These are phyloP conservation scores for Penicillium steckii DNA, from an alignment of 495 filamentous ascomycete genomes.

Conservation along the genomic window DNA sequence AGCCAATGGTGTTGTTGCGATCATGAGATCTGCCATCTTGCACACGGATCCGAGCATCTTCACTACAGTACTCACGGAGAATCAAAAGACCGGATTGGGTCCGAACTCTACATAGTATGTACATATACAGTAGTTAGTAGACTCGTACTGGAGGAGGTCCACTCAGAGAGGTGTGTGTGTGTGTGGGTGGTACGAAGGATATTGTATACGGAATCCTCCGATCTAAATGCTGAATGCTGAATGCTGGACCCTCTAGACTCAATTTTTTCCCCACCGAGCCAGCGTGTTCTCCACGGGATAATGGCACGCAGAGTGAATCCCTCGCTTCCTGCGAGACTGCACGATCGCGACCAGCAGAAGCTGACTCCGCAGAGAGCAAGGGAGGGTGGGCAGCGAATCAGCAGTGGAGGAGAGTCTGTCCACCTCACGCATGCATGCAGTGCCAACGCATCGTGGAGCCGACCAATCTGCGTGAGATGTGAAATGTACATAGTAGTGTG, in stretches of 20 bases:
- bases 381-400: slow-evolving; percentile 35
- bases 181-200: no score
- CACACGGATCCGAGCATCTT: background rate
- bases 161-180: no score
- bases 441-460: slow-evolving; percentile 27
- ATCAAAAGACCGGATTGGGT: no score
- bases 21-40: background rate
- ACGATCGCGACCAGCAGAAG: slow-evolving; percentile 12
- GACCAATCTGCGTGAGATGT: no score
- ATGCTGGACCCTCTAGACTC: no score
- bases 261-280: no score
- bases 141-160: no score
- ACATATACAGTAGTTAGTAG: no score
- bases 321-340: background rate
- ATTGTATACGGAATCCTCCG: no score
- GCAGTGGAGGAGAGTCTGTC: slow-evolving; percentile 11
- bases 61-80: background rate
- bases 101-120: no score
- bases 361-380: slow-evolving; percentile 22
- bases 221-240: no score
- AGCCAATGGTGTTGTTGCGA: background rate
- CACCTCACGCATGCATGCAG: slow-evolving; percentile 40
- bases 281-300: background rate
- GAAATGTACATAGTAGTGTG: no score
- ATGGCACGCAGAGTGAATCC: background rate